Base-by-base conservation (phyloP, 257 asterid genomes). In the Echites panduratus region DNA sequence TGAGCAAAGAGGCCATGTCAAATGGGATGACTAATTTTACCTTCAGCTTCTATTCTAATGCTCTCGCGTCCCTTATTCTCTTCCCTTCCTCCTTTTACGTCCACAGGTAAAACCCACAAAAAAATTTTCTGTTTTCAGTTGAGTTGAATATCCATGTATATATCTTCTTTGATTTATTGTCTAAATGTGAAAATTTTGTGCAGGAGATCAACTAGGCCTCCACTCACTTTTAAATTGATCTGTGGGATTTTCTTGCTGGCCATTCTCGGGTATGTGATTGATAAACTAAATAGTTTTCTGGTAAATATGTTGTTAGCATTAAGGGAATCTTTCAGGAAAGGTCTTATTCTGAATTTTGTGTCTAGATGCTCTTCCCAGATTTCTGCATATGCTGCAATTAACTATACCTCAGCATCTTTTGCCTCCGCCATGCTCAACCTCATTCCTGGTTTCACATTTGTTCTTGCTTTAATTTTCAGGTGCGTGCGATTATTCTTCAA, bases 371-470 rank as follows among this genome's bases (percentile, higher is more conserved):
- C 82, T 77, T 94, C 96, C 14, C 98, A 93, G 89, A 82, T 91
- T 66, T 83, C 96, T 47, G 96, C 96, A 8, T 88, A 91, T 79
- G 82, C 92, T 68, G 98, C 96, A 70, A 89, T 93, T 70, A 85
- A 77, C 66, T 89, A 87, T 78, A 87, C 94, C 61, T 78, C 82
- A 65, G 96, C 97, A 56, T 90, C 86, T 79, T 91, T 93, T 79
- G 91, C 94, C 29, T 85, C 97, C 9, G 96, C 98, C 67, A 87
- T 93, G 96, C 96, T 91, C 78, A 93, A 91, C 74, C 94, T 93
- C 67, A 80, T 83, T 74, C 98, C 98, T 22, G 98, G 94, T 43
- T 93, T 91, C 74, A 91, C 97, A 67, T 93, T 91, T 65, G 64
- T 89, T 53, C 94, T 93, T 73, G 98, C 98, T 49, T 80, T 85